phyloP scores from a whole-genome alignment of 345 rosid genomes.

The Turritis glabra region DNA sequence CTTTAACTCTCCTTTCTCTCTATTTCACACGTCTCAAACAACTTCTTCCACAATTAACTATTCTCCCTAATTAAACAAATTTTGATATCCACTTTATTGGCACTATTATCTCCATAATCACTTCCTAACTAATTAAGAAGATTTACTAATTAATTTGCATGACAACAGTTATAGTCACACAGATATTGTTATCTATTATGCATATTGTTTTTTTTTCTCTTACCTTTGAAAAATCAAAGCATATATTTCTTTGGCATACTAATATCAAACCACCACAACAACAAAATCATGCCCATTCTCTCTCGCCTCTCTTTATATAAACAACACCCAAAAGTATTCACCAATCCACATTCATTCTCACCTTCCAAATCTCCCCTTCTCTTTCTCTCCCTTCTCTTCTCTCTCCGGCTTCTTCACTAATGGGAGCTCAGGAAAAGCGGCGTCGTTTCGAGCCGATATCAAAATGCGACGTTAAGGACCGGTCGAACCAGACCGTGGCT shows the following conservation, averaged over 20 bases:
- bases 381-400: constrained; percentile 22
- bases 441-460: constrained; percentile 55
- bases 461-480: constrained; percentile 53
- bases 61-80: constrained; percentile 23
- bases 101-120: constrained; percentile 17
- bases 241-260: constrained; percentile 25
- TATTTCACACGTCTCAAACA: constrained; percentile 29
- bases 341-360: constrained; percentile 27
- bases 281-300: constrained; percentile 33
- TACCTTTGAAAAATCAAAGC: constrained; percentile 26
- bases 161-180: constrained; percentile 26
- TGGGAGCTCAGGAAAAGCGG: constrained; percentile 51
- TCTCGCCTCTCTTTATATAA: constrained; percentile 35
- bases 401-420: constrained; percentile 23
- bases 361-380: constrained; percentile 32
- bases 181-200: constrained; percentile 17
- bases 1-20: constrained; percentile 19
- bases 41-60: constrained; percentile 22
- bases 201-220: neutral
- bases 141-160: constrained; percentile 24
- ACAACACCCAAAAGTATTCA: constrained; percentile 31
- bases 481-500: constrained; percentile 76
- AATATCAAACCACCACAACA: constrained; percentile 40
- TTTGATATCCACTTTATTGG: constrained; percentile 24
- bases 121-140: constrained; percentile 24